Evolutionary conservation across 129 eudicot genomes (phyloP).

Genomic region (Centaurea solstitialis): DNA sequence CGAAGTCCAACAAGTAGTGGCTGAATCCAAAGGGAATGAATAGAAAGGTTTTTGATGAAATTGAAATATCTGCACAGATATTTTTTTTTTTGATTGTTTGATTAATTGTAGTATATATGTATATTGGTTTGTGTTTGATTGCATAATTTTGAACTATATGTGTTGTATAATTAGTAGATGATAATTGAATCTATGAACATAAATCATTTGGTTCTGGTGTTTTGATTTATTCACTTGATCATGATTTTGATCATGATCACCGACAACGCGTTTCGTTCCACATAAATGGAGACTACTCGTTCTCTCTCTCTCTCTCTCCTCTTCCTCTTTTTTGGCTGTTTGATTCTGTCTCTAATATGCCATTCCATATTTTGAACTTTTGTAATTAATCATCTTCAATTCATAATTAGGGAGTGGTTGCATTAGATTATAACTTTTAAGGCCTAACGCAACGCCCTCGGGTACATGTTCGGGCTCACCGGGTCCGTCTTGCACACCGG

Average conservation of each 20-base stretch:
- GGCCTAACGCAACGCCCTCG: no score
- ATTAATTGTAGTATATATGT: conserved; percentile 1
- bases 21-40: not conserved
- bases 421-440: no score
- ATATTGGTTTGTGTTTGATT: conserved; percentile 4
- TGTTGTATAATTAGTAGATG: not conserved
- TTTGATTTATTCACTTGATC: not conserved
- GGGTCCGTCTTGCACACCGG: no score
- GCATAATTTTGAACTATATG: conserved; percentile 25
- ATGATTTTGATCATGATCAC: not conserved
- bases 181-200: conserved; percentile 17
- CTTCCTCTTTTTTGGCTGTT: not conserved
- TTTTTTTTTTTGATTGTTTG: conserved; percentile 3
- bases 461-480: no score
- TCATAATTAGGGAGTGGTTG: no score
- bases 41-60: conserved; percentile 8
- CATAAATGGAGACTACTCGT: not conserved
- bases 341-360: not conserved
- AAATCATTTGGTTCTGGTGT: not conserved
- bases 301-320: not conserved
- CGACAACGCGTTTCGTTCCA: not conserved
- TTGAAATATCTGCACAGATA: not conserved
- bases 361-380: no score
- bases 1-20: conserved; percentile 5
- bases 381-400: no score